Conservation (phyloP, 2,329 filamentous ascomycete species). For the Gyromitra esculenta region DNA sequence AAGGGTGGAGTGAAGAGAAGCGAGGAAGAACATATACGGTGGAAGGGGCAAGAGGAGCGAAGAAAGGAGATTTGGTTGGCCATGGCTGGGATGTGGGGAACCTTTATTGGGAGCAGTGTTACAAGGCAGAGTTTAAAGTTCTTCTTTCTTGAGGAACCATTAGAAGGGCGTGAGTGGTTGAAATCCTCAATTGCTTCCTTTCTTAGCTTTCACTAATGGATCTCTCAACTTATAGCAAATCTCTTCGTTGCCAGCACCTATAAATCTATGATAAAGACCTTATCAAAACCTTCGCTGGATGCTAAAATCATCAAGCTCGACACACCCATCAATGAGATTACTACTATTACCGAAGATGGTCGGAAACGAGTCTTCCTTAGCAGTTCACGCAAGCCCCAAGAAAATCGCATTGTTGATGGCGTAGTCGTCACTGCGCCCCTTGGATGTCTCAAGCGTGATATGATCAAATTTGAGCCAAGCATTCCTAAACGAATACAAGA, state of each 20-base stretch:
- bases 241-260: constrained; percentile 71
- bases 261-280: constrained; percentile 67
- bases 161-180: constrained; percentile 71
- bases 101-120: constrained; percentile 74
- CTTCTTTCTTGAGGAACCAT: constrained; percentile 81
- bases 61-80: constrained; percentile 58
- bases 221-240: constrained; percentile 60
- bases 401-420: constrained; percentile 64
- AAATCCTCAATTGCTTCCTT: neutral
- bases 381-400: constrained; percentile 59
- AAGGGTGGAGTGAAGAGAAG: constrained; percentile 47
- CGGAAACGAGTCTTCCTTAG: constrained; percentile 48
- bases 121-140: constrained; percentile 75
- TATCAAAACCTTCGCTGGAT: constrained; percentile 69
- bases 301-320: constrained; percentile 67
- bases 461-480: constrained; percentile 69
- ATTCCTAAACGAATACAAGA: constrained; percentile 68
- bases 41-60: constrained; percentile 51
- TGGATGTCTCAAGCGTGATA: constrained; percentile 73
- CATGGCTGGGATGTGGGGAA: constrained; percentile 73
- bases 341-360: constrained; percentile 43
- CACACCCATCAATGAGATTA: constrained; percentile 64
- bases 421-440: constrained; percentile 74
- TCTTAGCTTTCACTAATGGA: constrained; percentile 23
- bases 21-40: constrained; percentile 49